Base-by-base conservation (phyloP, 192 early-diverging fungal genomes). In the Entomortierella beljakovae region DNA sequence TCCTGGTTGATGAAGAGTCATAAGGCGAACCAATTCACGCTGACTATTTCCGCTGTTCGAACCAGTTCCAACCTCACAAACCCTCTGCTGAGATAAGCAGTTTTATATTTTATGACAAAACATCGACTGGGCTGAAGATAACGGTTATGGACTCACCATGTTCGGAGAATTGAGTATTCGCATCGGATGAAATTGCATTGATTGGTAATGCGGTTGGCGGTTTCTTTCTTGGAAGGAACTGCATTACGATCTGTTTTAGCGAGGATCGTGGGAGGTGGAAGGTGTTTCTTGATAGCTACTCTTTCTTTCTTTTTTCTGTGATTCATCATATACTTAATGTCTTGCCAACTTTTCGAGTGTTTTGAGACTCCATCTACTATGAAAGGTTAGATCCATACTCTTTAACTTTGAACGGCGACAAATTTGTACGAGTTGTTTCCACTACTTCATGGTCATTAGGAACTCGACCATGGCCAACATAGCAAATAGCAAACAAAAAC, bases 201-300 rank as follows among this genome's bases (percentile, higher is more conserved):
- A 57, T 37, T 57, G 56, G 32, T 13, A 15, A 33, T 57, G 56
- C 56, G 32, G 32, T 26, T 51, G 52, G 56, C 37, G 56, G 34
- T 29, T 18, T 57, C 56, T 33, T 37, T 57, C 33, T 57, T 57
- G 31, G 56, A 57, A 57, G 34, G 56, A 18, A 28, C 26, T 35
- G 32, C 56, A 37, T 57, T 33, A 37, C n/a, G 56, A 37, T 57
- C 56, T 33, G 56, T 57, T 57, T 57, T 57, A 37, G 33, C 56
- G 56, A 57, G 56, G 56, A 37, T 37, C 56, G 37, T 57, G 32
- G 20, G 22, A 57, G 56, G 56, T 22, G 56, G 56, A n/a, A 33
- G 32, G 56, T 57, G 56, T 37, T 57, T 29, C 56, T 54, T 57
- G 56, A 57, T 57, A 57, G 56, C 56, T 28, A 57, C 56, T 57